Evolutionary conservation across 768 basidiomycete species (phyloP).

Genomic region (Cystofilobasidium ferigula): DNA sequence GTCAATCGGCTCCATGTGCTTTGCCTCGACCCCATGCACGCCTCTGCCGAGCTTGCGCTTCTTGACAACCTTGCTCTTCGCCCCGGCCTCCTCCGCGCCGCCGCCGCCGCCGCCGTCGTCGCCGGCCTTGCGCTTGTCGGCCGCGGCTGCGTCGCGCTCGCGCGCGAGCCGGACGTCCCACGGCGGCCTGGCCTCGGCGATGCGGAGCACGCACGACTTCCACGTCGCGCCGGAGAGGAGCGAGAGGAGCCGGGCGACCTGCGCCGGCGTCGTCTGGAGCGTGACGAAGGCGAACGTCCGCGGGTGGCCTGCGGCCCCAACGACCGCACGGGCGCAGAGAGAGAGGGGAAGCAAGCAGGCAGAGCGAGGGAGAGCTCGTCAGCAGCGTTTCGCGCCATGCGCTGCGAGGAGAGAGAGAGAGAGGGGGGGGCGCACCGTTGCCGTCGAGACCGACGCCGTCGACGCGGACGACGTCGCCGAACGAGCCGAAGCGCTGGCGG

Average conservation of each 20-base stretch:
- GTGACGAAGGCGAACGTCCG: conserved; percentile 23
- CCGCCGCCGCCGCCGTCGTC: conserved; percentile 1
- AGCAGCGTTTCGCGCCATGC: neutral
- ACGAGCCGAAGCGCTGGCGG: conserved; percentile 15
- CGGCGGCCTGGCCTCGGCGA: conserved; percentile 20
- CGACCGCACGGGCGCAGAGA: neutral
- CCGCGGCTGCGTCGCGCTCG: conserved; percentile 15
- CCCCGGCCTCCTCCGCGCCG: neutral
- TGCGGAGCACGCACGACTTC: conserved; percentile 20
- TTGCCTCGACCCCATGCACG: conserved; percentile 23
- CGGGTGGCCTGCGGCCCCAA: conserved; percentile 3
- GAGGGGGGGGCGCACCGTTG: conserved; percentile 23
- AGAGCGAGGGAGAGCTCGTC: neutral
- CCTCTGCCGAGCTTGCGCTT: conserved; percentile 22
- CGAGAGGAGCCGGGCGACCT: conserved; percentile 16
- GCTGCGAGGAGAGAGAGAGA: neutral
- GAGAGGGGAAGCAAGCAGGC: neutral
- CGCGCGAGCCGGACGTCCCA: conserved; percentile 8
- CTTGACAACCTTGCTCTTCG: neutral
- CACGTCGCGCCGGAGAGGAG: conserved; percentile 24
- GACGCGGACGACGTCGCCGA: conserved; percentile 15
- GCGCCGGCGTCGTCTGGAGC: conserved; percentile 13
- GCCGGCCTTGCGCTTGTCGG: conserved; percentile 9
- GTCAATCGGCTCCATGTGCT: conserved; percentile 19
- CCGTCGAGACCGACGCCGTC: conserved; percentile 25